A percentile compares a stretch with the other conserved stretches of the same genome.
Conservation (phyloP, 176 grass and related monocot genomes). For the Oryza officinalis region DNA sequence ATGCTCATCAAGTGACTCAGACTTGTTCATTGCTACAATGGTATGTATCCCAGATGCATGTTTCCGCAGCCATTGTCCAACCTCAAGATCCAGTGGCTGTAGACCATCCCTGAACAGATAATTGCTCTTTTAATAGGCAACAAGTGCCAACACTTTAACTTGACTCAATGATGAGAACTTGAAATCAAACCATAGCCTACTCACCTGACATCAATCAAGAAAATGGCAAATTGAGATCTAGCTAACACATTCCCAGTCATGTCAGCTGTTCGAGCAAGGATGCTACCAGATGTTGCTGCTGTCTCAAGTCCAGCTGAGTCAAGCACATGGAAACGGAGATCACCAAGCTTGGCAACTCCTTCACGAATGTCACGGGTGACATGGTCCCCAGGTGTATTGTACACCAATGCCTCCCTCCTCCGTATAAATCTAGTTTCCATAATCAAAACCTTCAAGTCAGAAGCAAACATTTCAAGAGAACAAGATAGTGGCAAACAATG, state of each 20-base stretch:
- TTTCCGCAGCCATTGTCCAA: constrained; percentile 84
- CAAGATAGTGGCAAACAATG: neutral
- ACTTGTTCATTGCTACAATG: constrained; percentile 91
- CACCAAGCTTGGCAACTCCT: constrained; percentile 92
- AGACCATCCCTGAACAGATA: constrained; percentile 75
- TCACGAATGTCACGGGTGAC: constrained; percentile 91
- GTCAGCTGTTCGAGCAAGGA: constrained; percentile 76
- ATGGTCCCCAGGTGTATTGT: constrained; percentile 95
- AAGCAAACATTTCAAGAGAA: neutral
- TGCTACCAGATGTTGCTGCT: constrained; percentile 79
- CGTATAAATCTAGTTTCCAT: constrained; percentile 61
- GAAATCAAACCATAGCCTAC: constrained; percentile 23
- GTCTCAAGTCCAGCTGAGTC: constrained; percentile 97
- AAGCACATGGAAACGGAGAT: constrained; percentile 83
- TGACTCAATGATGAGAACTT: constrained; percentile 14
- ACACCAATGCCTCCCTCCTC: constrained; percentile 93
- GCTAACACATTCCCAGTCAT: constrained; percentile 85
- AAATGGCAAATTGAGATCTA: constrained; percentile 87
- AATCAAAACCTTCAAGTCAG: neutral
- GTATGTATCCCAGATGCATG: constrained; percentile 75
- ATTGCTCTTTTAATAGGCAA: constrained; percentile 28
- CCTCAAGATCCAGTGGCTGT: constrained; percentile 84
- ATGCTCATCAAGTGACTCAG: constrained; percentile 84
- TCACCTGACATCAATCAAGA: constrained; percentile 97
- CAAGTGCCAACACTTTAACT: neutral